Evolutionary conservation across 208 protist species (phyloP).

Genomic region (Trichomonas tenax): DNA sequence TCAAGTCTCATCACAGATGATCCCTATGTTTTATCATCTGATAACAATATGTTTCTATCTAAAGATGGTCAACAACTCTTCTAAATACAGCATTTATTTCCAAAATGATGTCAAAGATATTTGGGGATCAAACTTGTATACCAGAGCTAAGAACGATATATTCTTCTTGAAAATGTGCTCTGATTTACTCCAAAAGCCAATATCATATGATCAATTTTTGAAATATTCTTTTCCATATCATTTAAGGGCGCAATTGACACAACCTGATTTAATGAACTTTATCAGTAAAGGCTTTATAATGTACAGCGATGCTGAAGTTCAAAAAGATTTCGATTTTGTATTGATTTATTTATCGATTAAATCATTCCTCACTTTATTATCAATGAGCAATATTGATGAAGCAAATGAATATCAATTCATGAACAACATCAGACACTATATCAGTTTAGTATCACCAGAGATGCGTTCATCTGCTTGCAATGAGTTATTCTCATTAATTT

Average conservation of each 20-base stretch:
- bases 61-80: not conserved
- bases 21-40: not conserved
- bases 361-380: not conserved
- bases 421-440: not conserved
- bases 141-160: not conserved
- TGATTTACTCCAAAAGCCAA: not conserved
- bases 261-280: not conserved
- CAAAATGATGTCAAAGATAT: not conserved
- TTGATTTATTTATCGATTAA: not conserved
- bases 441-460: not conserved
- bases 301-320: not conserved
- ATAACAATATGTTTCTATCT: not conserved
- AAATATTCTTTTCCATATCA: not conserved
- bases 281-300: not conserved
- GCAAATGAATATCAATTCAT: not conserved
- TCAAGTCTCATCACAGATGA: not conserved
- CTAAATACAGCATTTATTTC: not conserved
- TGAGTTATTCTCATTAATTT: not conserved
- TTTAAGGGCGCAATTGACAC: not conserved
- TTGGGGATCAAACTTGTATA: not conserved
- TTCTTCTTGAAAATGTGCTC: not conserved
- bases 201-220: not conserved
- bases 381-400: not conserved
- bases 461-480: not conserved
- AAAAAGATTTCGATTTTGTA: not conserved